Conservation (phyloP, 2,329 filamentous ascomycete genomes). For the Pseudogymnoascus sp. region DNA sequence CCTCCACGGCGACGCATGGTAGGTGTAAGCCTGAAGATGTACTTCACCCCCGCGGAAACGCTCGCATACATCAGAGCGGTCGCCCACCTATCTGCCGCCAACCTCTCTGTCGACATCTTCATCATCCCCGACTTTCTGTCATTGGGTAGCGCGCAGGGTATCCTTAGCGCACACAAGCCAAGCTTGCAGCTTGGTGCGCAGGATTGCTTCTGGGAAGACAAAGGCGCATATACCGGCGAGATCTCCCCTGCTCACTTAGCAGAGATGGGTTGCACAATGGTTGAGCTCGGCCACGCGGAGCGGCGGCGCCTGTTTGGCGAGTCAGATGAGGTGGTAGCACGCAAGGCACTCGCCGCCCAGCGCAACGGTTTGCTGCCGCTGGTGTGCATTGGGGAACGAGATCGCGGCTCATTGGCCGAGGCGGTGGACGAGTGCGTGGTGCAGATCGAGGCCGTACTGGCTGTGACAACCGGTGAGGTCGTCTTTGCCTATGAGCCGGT, state of each 20-base stretch:
- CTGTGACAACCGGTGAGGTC: constrained; percentile 56
- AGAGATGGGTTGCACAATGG: constrained; percentile 61
- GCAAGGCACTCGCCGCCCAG: constrained; percentile 61
- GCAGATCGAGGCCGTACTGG: constrained; percentile 59
- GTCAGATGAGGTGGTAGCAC: constrained; percentile 59
- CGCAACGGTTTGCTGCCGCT: constrained; percentile 67
- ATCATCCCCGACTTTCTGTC: constrained; percentile 72
- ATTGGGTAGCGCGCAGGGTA: constrained; percentile 44
- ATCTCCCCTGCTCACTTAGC: constrained; percentile 61
- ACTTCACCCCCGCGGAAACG: constrained; percentile 63
- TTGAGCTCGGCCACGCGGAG: constrained; percentile 78
- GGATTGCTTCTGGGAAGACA: constrained; percentile 62
- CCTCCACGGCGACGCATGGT: constrained; percentile 52
- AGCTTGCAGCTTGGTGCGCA: constrained; percentile 64
- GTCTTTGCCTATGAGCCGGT: constrained; percentile 82
- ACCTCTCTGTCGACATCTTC: constrained; percentile 57
- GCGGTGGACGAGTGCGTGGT: constrained; percentile 59
- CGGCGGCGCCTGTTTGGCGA: constrained; percentile 65
- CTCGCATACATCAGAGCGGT: constrained; percentile 47
- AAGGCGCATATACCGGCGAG: constrained; percentile 70
- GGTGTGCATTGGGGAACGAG: constrained; percentile 71
- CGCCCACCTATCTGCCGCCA: constrained; percentile 35
- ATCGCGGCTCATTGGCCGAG: constrained; percentile 39
- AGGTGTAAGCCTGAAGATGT: constrained; percentile 72
- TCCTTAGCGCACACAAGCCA: constrained; percentile 38